Base-by-base conservation (phyloP, 495 filamentous ascomycete species). In the Annulohypoxylon nitens region DNA sequence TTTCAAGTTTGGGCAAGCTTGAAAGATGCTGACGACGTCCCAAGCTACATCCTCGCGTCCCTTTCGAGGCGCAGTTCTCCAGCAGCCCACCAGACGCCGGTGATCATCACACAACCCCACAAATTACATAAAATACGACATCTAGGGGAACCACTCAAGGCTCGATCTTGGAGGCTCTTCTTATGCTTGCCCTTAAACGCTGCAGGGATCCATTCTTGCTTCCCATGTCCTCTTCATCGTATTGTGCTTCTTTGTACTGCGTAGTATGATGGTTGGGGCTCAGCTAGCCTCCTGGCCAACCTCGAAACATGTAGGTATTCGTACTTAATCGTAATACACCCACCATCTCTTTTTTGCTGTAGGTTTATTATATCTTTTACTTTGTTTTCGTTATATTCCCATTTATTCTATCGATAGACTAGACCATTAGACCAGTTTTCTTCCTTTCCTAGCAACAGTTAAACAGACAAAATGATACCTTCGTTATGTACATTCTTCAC, bases 401-500 rank as follows among this genome's bases (percentile, higher is more conserved):
- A 25, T 51, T 20, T 26, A 30, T 65, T 47, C 14, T 45, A 20
- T 43, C 50, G n/a, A 58, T 58, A 37, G 34, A 58, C 33, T 37
- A 43, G 39, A 43, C 12, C 12, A n/a, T 58, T 53, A 53, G 48
- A 53, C 23, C 48, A 26, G 9, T 53, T 64, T 53, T 9, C 37
- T 18, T 58, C 57, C 23, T 36, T 20, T 59, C 43, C 25, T 62
- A 39, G 47, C 30, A 26, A 12, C 59, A 58, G 26, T 55, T 34
- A 26, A 34, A 57, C 33, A 39, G n/a, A 73, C 63, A 70, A 60
- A 36, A 80, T 80, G 76, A 26, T 74, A 48, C 64, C 71, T 64
- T 78, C 78, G 51, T 61, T 78, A 69, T 66, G 48, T 25, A 69
- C 69, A 60, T 63, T 63, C 60, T 51, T 76, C 23, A 61, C 75